These are phyloP conservation scores for Berberis thunbergii DNA, from an alignment of 164 flowering plant genomes.

Conservation along the genomic window DNA sequence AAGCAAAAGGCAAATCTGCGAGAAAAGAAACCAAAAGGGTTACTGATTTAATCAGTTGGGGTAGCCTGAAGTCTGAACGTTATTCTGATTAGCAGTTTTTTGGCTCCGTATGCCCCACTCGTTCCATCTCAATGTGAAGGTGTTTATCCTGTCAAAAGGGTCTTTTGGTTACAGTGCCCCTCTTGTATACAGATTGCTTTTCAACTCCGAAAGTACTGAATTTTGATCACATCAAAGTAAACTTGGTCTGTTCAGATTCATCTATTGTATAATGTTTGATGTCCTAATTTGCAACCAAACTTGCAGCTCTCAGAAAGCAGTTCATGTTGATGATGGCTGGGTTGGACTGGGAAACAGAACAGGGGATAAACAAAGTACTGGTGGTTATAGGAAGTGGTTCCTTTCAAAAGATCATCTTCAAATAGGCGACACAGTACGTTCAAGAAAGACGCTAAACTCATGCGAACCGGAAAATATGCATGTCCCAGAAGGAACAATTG, in stretches of 20 bases:
- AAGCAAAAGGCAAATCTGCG: too few relatives aligned
- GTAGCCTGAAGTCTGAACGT: too few relatives aligned
- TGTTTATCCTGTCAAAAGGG: too few relatives aligned
- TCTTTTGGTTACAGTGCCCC: too few relatives aligned
- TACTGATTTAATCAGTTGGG: too few relatives aligned
- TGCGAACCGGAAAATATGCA: conserved; percentile 64
- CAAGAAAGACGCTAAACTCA: conserved; percentile 61
- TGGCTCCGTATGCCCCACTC: too few relatives aligned
- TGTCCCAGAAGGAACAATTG: conserved; percentile 71
- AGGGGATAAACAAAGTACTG: conserved; percentile 20
- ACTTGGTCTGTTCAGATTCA: background rate
- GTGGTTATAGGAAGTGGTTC: conserved; percentile 66
- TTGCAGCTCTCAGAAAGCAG: conserved; percentile 59
- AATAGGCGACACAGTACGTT: conserved; percentile 77
- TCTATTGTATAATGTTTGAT: background rate
- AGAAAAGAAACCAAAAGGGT: too few relatives aligned
- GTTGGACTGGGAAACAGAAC: conserved; percentile 24
- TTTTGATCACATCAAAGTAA: background rate
- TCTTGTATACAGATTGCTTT: too few relatives aligned
- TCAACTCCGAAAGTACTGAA: too few relatives aligned
- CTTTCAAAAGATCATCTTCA: conserved; percentile 69
- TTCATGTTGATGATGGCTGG: conserved; percentile 36
- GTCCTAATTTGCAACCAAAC: background rate
- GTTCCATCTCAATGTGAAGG: too few relatives aligned
- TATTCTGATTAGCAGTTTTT: too few relatives aligned